A percentile compares a stretch with the other conserved stretches of the same genome.
Conservation (phyloP, 495 filamentous ascomycete species). For the Aspergillus ellipticus region DNA sequence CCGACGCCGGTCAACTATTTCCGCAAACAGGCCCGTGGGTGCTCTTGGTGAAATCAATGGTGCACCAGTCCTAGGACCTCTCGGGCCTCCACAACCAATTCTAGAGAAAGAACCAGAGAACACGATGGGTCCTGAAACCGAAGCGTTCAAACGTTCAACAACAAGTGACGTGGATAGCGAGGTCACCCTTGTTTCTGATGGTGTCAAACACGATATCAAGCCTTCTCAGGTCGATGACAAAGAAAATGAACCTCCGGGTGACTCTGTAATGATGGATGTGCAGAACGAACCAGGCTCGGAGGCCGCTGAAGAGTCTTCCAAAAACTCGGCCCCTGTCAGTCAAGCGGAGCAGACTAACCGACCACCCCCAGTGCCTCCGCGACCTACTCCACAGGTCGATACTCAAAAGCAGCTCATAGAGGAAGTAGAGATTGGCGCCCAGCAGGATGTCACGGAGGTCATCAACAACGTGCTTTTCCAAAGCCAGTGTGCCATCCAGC, state of each 20-base stretch:
- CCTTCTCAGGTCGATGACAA: conserved; percentile 32
- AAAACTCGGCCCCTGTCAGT: neutral
- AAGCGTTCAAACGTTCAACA: conserved; percentile 17
- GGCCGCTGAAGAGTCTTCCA: conserved; percentile 2
- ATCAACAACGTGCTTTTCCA: conserved; percentile 88
- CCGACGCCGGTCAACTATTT: conserved; percentile 53
- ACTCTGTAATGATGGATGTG: conserved; percentile 15
- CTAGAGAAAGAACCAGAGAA: conserved; percentile 15
- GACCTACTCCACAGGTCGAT: conserved; percentile 34
- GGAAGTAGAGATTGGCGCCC: conserved; percentile 58
- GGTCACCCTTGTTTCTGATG: conserved; percentile 47
- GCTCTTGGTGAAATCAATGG: conserved; percentile 52
- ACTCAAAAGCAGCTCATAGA: conserved; percentile 41
- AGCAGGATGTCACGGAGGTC: conserved; percentile 94
- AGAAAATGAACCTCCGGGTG: conserved; percentile 37
- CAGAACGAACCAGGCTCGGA: conserved; percentile 14
- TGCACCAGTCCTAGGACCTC: conserved; percentile 48
- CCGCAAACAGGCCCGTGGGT: conserved; percentile 29
- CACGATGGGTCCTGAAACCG: conserved; percentile 14
- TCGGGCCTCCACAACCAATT: conserved; percentile 38
- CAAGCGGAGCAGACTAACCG: conserved; percentile 21
- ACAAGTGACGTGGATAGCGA: conserved; percentile 44
- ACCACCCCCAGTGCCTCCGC: conserved; percentile 47
- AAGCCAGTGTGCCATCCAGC: conserved; percentile 79
- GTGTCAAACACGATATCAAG: conserved; percentile 19